Conservation (phyloP, 805 yeast species). For the Cyberlindnera saturnus region DNA sequence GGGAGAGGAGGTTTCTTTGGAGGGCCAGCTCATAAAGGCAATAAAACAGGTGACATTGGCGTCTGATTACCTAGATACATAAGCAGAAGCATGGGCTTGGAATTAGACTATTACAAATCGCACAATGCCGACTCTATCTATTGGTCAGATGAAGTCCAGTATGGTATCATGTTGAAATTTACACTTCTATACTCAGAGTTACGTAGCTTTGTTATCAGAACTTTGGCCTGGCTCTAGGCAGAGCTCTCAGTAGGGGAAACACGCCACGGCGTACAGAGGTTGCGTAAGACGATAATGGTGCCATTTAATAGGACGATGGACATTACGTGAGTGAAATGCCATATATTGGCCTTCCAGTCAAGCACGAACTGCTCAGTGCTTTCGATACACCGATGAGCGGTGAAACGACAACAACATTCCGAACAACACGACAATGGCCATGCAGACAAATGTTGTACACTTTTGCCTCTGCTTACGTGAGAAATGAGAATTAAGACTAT, state of each 20-base stretch:
- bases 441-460: no score
- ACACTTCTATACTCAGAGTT: neutral
- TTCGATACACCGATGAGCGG: no score
- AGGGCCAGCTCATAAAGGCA: neutral
- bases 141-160: neutral
- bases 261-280: neutral
- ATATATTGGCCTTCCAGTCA: no score
- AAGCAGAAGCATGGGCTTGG: no score
- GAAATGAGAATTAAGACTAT: no score
- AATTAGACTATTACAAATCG: neutral
- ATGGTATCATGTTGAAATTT: neutral
- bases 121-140: neutral
- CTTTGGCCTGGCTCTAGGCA: no score
- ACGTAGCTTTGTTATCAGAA: neutral
- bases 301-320: conserved; percentile 9
- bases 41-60: neutral
- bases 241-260: neutral
- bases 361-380: no score
- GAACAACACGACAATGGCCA: no score
- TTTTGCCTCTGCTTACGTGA: no score
- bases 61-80: no score
- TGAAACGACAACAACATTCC: no score
- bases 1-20: neutral
- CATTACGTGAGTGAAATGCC: neutral
- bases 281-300: conserved; percentile 7